A percentile compares a stretch with the other conserved stretches of the same genome.
Evolutionary conservation across 148 eudicot species (phyloP).

Genomic region (Nepenthes gracilis): DNA sequence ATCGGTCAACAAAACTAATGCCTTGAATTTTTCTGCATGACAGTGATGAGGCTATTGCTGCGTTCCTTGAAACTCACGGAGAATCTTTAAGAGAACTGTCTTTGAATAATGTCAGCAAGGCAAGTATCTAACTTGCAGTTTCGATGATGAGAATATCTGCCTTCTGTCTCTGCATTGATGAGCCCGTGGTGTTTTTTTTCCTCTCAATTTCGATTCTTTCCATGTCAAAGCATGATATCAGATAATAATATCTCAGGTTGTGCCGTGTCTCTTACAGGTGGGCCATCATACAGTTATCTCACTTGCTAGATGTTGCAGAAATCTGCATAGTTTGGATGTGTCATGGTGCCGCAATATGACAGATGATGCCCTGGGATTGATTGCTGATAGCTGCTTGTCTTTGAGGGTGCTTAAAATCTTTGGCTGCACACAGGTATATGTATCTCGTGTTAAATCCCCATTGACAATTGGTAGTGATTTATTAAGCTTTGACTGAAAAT

Average conservation of each 20-base stretch:
- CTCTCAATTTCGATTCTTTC: background rate
- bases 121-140: slow-evolving; percentile 13
- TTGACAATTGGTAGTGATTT: background rate
- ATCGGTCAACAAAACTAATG: slow-evolving; percentile 2
- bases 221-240: background rate
- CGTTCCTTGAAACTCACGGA: slow-evolving; percentile 71
- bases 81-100: slow-evolving; percentile 46
- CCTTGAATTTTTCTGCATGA: slow-evolving; percentile 4
- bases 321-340: slow-evolving; percentile 58
- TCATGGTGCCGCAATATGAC: slow-evolving; percentile 87
- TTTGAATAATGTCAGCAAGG: slow-evolving; percentile 57
- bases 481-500: background rate
- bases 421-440: slow-evolving; percentile 80
- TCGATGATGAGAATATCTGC: background rate
- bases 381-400: slow-evolving; percentile 69
- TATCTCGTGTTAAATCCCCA: background rate
- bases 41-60: slow-evolving; percentile 97
- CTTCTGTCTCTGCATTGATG: background rate
- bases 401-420: slow-evolving; percentile 64
- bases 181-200: background rate
- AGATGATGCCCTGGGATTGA: slow-evolving; percentile 67
- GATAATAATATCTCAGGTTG: too few relatives aligned
- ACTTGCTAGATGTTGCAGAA: slow-evolving; percentile 46
- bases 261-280: slow-evolving; percentile 33
- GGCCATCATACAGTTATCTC: slow-evolving; percentile 59